These are phyloP conservation scores for Calocera cornea DNA, from an alignment of 768 basidiomycete species.

Conservation along the genomic window DNA sequence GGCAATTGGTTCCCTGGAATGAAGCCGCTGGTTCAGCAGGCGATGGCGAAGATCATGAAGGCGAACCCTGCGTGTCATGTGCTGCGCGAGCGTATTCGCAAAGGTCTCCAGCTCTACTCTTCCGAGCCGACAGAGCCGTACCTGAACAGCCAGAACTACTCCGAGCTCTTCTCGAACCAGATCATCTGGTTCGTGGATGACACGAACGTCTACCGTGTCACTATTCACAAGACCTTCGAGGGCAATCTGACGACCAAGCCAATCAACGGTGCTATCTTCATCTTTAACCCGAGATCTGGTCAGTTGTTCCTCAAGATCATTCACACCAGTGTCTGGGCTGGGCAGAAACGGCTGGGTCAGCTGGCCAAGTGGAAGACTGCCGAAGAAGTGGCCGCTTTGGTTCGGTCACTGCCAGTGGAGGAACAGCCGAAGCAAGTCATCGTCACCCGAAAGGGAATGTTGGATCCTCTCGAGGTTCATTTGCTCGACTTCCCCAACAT, in stretches of 20 bases:
- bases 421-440: slow-evolving; percentile 99
- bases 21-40: slow-evolving; percentile 95
- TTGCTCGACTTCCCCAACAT: slow-evolving; percentile 99
- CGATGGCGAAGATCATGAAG: slow-evolving; percentile 99
- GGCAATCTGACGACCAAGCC: slow-evolving; percentile 99
- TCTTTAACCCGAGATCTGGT: slow-evolving; percentile 97
- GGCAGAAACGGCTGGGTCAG: slow-evolving; percentile 98
- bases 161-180: slow-evolving; percentile 93
- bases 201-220: slow-evolving; percentile 98
- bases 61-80: slow-evolving; percentile 97
- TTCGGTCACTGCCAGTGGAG: slow-evolving; percentile 96
- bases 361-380: slow-evolving; percentile 99
- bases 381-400: slow-evolving; percentile 96
- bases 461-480: slow-evolving; percentile 94
- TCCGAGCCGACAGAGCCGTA: slow-evolving; percentile 99
- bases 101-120: slow-evolving; percentile 94
- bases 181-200: slow-evolving; percentile 99
- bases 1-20: slow-evolving; percentile 99
- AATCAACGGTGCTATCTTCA: slow-evolving; percentile 96
- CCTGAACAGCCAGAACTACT: slow-evolving; percentile 95
- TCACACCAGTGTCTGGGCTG: slow-evolving; percentile 99
- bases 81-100: slow-evolving; percentile 93
- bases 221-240: slow-evolving; percentile 99
- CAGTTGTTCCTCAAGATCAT: slow-evolving; percentile 98
- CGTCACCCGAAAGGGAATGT: slow-evolving; percentile 99